Conservation (phyloP, 129 eudicot species). For the Calendula officinalis region DNA sequence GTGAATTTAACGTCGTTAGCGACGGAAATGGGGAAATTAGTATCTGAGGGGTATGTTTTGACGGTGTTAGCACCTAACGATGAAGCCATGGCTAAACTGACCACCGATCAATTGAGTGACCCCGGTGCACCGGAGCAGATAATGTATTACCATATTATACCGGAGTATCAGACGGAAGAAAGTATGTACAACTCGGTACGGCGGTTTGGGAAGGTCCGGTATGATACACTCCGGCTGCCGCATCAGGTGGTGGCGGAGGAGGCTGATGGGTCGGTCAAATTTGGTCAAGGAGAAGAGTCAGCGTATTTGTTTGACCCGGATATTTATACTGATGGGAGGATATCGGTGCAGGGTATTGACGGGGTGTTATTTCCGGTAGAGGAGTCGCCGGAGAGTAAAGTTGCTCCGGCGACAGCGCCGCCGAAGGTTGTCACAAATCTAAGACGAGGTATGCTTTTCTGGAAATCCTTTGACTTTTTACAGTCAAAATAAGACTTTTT, state of each 20-base stretch:
- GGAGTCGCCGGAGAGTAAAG: slow-evolving; percentile 28
- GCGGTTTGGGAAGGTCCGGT: slow-evolving; percentile 80
- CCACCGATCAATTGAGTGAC: slow-evolving; percentile 80
- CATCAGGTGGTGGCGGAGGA: slow-evolving; percentile 82
- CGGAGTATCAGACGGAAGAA: slow-evolving; percentile 94
- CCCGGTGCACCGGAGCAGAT: slow-evolving; percentile 97
- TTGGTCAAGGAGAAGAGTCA: slow-evolving; percentile 65
- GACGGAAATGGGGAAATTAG: slow-evolving; percentile 83
- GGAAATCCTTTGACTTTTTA: background rate
- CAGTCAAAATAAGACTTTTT: slow-evolving; percentile 13
- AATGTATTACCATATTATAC: slow-evolving; percentile 80
- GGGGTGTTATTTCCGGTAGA: slow-evolving; percentile 72
- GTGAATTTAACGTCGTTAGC: slow-evolving; percentile 87
- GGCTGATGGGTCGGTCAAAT: slow-evolving; percentile 93
- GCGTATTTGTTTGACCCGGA: slow-evolving; percentile 97
- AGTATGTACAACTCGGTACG: slow-evolving; percentile 89
- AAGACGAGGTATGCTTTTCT: slow-evolving; percentile 64
- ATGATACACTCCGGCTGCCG: slow-evolving; percentile 75
- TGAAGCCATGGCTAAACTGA: slow-evolving; percentile 87
- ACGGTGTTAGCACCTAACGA: slow-evolving; percentile 90
- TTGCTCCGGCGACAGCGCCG: slow-evolving; percentile 28
- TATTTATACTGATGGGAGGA: slow-evolving; percentile 92
- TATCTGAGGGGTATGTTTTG: slow-evolving; percentile 79
- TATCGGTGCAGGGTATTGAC: slow-evolving; percentile 94
- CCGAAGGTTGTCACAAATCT: slow-evolving; percentile 47